Evolutionary conservation across 306 rosid species (phyloP), one percentile per base, ranked within the genome.

Genomic region (Dryas alaskensis): DNA sequence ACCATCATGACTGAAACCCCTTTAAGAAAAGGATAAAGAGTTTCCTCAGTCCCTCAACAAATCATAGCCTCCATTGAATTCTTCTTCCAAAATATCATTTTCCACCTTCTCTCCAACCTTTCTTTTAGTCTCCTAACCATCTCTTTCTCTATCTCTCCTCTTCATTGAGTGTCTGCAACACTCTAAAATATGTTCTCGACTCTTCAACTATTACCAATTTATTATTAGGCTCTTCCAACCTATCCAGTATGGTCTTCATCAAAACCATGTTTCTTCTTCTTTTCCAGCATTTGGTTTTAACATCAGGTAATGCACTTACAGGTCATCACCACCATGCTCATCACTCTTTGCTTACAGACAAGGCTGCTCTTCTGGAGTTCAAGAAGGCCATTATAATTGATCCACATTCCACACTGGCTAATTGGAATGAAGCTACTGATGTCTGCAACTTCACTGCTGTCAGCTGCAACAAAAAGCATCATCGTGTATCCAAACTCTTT

Each of bases 371-470:
- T 42, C 78, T 89, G 48, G 78, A 72, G 60, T 87, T 89, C 85
- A 85, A 81, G 67, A 82, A 40, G 44, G 67, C 79, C 64, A 79
- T 87, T 37, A 66, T 40, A 60, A 47, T 60, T 43, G 92, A 90
- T 74, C 92, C 90, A 0, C 9, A 74, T 68, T 80, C 84, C 73
- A 42, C 80, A 10, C 84, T 87, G 31, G 84, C 77, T 22, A 84
- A 86, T 83, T 87, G 96, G 92, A 85, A 73, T 42, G 83, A 86
- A 55, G 60, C 83, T 70, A 74, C 59, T 65, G 71, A 79, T 57
- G 92, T 84, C 17, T 87, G 96, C 70, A 81, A 76, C 51, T 89
- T 86, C 90, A 87, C 81, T 0, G 83, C 91, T 10, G 86, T 90
- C 47, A 45, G 13, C 6, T 90, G 96, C 60, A 71, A 80, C 80